Conservation (phyloP, 495 filamentous ascomycete species). For the Xylaria cubensis region DNA sequence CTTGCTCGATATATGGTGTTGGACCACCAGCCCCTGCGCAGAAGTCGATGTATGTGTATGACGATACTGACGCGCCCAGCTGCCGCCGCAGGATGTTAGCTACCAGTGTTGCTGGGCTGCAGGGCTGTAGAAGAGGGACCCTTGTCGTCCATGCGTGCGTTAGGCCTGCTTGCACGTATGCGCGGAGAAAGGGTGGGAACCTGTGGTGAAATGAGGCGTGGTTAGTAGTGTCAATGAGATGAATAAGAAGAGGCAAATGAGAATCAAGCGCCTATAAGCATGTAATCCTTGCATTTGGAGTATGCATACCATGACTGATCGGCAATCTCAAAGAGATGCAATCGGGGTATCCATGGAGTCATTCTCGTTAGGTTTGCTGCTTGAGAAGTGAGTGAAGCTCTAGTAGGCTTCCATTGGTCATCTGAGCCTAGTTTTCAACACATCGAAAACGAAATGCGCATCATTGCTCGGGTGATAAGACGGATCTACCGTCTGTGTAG, state of each 20-base stretch:
- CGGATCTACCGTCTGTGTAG: background rate
- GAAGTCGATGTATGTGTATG: conserved; percentile 71
- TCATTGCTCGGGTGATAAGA: background rate
- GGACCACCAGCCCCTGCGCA: conserved; percentile 77
- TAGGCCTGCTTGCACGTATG: conserved; percentile 58
- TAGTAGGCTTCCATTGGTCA: background rate
- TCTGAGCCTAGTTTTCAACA: background rate
- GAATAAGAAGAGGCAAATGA: background rate
- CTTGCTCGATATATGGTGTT: conserved; percentile 65
- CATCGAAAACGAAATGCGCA: background rate
- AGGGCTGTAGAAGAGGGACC: conserved; percentile 52
- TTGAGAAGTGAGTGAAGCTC: background rate
- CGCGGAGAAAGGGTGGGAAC: conserved; percentile 60
- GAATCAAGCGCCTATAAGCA: background rate
- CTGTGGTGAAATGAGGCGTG: conserved; percentile 35
- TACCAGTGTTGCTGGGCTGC: conserved; percentile 54
- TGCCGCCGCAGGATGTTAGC: conserved; percentile 54
- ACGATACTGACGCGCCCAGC: conserved; percentile 48
- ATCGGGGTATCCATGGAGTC: conserved; percentile 57
- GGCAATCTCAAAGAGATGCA: conserved; percentile 64
- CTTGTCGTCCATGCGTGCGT: conserved; percentile 57
- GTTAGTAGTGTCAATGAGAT: conserved; percentile 17
- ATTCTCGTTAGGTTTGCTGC: conserved; percentile 39
- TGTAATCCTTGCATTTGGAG: background rate
- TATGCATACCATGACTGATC: conserved; percentile 57